Conservation (phyloP, 768 basidiomycete genomes). For the Lactarius hatsudake region DNA sequence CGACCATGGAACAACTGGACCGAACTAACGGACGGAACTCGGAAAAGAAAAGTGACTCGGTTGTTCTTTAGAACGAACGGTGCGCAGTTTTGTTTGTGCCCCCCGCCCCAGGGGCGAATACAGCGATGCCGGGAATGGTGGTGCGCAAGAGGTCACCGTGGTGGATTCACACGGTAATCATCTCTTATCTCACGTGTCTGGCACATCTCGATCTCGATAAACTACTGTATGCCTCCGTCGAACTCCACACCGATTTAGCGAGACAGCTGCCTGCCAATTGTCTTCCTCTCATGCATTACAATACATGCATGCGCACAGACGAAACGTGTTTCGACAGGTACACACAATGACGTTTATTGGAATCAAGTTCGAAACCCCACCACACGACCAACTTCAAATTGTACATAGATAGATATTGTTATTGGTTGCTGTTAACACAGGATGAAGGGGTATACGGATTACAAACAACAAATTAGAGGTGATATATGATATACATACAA, state of each 20-base stretch:
- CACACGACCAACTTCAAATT: neutral
- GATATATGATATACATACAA: slow-evolving; percentile 13
- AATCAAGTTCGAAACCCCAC: neutral
- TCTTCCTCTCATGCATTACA: neutral
- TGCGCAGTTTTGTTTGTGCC: too few relatives aligned
- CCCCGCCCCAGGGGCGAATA: too few relatives aligned
- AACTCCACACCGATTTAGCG: neutral
- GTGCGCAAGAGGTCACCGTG: neutral
- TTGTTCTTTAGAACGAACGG: neutral
- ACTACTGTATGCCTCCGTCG: too few relatives aligned
- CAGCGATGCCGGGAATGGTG: too few relatives aligned
- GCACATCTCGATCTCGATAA: too few relatives aligned
- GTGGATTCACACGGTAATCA: neutral
- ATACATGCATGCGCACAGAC: neutral
- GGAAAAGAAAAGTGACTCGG: neutral
- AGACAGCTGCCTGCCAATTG: neutral
- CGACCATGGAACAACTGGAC: neutral
- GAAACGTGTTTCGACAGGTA: neutral
- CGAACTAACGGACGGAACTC: neutral
- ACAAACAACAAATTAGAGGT: neutral
- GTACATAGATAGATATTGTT: slow-evolving; percentile 17
- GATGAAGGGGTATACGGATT: slow-evolving; percentile 11
- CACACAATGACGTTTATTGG: neutral
- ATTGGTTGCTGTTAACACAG: slow-evolving; percentile 13
- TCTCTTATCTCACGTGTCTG: neutral